These are phyloP conservation scores for Chalaropsis ovoidea DNA, from an alignment of 2,329 filamentous ascomycete species.

Conservation along the genomic window DNA sequence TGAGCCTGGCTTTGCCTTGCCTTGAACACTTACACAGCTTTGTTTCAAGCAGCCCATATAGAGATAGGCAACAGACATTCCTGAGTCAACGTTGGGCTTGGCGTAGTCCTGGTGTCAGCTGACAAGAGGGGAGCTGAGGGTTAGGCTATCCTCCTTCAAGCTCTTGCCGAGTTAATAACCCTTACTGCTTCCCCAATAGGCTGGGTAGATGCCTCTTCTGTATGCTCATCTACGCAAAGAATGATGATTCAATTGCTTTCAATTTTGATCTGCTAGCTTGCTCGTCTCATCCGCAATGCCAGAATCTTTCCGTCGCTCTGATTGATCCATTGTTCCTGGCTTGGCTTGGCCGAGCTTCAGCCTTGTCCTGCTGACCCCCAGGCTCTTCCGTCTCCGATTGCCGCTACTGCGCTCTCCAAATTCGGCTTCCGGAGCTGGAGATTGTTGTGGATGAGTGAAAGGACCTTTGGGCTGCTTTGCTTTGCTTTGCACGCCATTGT, in stretches of 20 bases:
- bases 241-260: no score
- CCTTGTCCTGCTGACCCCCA: neutral
- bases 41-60: neutral
- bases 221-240: no score
- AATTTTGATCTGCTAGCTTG: neutral
- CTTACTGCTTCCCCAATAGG: no score
- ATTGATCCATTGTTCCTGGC: no score
- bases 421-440: neutral
- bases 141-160: neutral
- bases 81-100: constrained; percentile 4
- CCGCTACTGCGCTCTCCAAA: neutral
- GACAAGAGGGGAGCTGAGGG: neutral
- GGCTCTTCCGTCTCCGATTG: neutral
- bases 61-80: neutral
- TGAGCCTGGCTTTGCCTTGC: neutral
- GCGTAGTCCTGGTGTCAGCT: neutral
- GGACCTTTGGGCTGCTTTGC: no score
- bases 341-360: no score
- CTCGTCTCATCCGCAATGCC: neutral
- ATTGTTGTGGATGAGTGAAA: neutral
- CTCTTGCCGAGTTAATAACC: no score
- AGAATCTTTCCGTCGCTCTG: no score
- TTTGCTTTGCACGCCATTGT: no score
- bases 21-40: neutral
- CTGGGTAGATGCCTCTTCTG: no score